A percentile compares a stretch with the other conserved stretches of the same genome.
These are phyloP conservation scores for Globisporangium megalacanthum DNA, from an alignment of 352 stramenopile genomes.

Conservation along the genomic window DNA sequence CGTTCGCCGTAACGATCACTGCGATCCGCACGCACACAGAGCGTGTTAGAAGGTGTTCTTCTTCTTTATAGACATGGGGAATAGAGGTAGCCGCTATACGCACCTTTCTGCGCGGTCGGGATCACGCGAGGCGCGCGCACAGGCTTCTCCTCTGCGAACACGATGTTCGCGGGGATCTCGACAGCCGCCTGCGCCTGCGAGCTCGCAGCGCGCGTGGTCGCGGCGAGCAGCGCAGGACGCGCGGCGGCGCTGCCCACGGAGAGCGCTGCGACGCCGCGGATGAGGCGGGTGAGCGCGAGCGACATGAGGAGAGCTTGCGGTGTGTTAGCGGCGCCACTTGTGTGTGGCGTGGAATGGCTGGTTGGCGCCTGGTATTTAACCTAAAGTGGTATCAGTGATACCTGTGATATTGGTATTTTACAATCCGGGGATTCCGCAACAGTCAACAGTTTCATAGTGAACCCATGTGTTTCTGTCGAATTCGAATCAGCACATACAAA, in stretches of 20 bases:
- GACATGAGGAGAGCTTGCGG: slow-evolving; percentile 11
- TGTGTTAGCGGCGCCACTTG: too few relatives aligned
- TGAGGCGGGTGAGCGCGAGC: slow-evolving; percentile 49
- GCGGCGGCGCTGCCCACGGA: slow-evolving; percentile 28
- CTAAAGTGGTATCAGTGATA: too few relatives aligned
- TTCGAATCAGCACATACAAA: neutral
- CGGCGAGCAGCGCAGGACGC: slow-evolving; percentile 21
- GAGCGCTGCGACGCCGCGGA: slow-evolving; percentile 51
- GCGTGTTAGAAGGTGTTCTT: neutral
- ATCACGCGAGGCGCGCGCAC: slow-evolving; percentile 61
- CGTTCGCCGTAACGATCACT: slow-evolving; percentile 44
- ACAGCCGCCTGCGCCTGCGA: slow-evolving; percentile 27
- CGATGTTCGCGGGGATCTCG: slow-evolving; percentile 50
- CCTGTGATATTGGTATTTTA: too few relatives aligned
- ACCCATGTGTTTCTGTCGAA: neutral
- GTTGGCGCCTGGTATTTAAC: too few relatives aligned
- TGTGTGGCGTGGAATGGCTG: too few relatives aligned
- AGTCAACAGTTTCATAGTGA: too few relatives aligned
- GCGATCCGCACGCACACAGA: neutral
- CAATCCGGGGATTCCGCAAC: too few relatives aligned
- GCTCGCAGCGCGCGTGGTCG: slow-evolving; percentile 19
- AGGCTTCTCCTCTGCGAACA: slow-evolving; percentile 71
- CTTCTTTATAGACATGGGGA: too few relatives aligned
- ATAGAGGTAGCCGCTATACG: neutral
- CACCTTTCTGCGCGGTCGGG: slow-evolving; percentile 46